These are phyloP conservation scores for Calocybe indica DNA, from an alignment of 768 basidiomycete genomes.

Conservation along the genomic window DNA sequence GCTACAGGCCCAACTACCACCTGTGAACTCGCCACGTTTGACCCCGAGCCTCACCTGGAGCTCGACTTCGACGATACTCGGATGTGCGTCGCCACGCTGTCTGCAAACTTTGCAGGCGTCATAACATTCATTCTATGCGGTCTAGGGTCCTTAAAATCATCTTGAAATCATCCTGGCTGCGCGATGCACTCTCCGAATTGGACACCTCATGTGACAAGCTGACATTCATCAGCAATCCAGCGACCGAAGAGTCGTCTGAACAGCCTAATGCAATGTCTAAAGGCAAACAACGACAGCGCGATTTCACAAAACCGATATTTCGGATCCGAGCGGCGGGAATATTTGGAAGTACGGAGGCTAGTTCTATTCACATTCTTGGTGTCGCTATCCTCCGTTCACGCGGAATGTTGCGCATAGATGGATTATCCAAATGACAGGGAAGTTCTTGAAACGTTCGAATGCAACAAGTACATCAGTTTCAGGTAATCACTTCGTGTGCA, in stretches of 20 bases:
- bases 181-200: conserved; percentile 86
- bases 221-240: conserved; percentile 75
- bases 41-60: conserved; percentile 76
- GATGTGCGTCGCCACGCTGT: conserved; percentile 35
- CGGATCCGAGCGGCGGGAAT: conserved; percentile 77
- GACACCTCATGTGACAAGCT: conserved; percentile 85
- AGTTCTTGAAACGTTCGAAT: conserved; percentile 88
- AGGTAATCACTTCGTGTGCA: conserved; percentile 37
- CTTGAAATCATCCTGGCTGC: conserved; percentile 92
- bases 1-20: conserved; percentile 77
- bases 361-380: conserved; percentile 2
- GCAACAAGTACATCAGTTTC: conserved; percentile 57
- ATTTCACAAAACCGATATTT: conserved; percentile 53
- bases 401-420: conserved; percentile 47
- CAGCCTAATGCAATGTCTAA: conserved; percentile 1
- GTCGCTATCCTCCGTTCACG: neutral
- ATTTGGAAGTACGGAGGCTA: conserved; percentile 82
- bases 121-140: neutral
- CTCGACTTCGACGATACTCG: conserved; percentile 69
- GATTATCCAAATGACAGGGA: conserved; percentile 94
- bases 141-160: conserved; percentile 73
- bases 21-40: conserved; percentile 82
- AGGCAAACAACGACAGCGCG: conserved; percentile 18
- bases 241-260: conserved; percentile 17
- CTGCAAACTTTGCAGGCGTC: neutral